Conservation (phyloP, 2,329 filamentous ascomycete species). For the Pseudophaeomoniella oleicola region DNA sequence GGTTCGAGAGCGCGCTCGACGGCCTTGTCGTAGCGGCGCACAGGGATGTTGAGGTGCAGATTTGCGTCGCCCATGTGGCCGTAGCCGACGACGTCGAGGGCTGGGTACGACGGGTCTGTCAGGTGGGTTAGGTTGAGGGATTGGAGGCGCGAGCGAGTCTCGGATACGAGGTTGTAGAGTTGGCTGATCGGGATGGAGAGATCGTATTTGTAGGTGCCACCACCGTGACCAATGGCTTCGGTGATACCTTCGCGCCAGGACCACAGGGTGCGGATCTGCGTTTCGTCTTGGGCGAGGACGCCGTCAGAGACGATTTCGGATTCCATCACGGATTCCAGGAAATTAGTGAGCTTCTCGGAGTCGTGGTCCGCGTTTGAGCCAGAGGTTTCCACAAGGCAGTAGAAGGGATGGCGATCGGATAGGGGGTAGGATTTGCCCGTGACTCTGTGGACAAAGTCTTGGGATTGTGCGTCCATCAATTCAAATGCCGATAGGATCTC, state of each 20-base stretch:
- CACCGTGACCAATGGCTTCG: constrained; percentile 76
- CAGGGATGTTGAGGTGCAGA: constrained; percentile 80
- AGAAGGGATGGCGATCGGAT: constrained; percentile 77
- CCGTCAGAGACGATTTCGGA: constrained; percentile 78
- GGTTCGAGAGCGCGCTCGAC: constrained; percentile 85
- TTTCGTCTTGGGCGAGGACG: constrained; percentile 84
- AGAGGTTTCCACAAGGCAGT: constrained; percentile 91
- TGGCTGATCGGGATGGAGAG: constrained; percentile 81
- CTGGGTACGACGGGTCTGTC: constrained; percentile 59
- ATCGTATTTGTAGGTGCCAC: constrained; percentile 97
- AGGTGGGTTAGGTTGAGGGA: constrained; percentile 60
- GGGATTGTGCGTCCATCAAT: constrained; percentile 80
- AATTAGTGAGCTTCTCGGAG: constrained; percentile 73
- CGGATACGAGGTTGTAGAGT: constrained; percentile 80
- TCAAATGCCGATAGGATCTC: constrained; percentile 97
- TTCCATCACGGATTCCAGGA: constrained; percentile 84
- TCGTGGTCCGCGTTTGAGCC: constrained; percentile 92
- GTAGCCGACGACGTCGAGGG: constrained; percentile 84
- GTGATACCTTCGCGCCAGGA: constrained; percentile 85
- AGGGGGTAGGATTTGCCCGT: constrained; percentile 67
- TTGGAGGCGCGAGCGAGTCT: constrained; percentile 58
- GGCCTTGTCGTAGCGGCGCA: constrained; percentile 67
- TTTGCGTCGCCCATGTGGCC: constrained; percentile 98
- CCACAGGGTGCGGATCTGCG: constrained; percentile 76
- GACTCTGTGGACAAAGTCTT: constrained; percentile 60